These are phyloP conservation scores for Pseudozyma sp. DNA, from an alignment of 1,284 basidiomycete genomes.

Conservation along the genomic window DNA sequence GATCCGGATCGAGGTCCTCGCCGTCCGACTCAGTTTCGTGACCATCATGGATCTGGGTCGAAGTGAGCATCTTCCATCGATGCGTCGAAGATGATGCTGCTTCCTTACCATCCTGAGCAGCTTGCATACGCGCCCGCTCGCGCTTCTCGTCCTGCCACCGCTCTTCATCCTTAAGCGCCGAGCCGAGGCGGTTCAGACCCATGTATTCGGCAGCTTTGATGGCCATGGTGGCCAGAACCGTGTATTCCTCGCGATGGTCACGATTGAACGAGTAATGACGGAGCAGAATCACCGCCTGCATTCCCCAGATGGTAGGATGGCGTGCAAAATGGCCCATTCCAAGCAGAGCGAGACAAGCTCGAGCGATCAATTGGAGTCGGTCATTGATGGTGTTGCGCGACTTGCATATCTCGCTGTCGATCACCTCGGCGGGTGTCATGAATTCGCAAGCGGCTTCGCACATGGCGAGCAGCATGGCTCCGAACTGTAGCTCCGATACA, in stretches of 20 bases:
- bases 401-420: slow-evolving; percentile 36
- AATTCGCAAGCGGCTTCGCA: slow-evolving; percentile 50
- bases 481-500: slow-evolving; percentile 38
- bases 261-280: slow-evolving; percentile 50
- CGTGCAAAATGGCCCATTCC: slow-evolving; percentile 34
- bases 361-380: slow-evolving; percentile 24
- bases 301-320: slow-evolving; percentile 41
- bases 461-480: slow-evolving; percentile 37
- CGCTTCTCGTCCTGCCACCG: slow-evolving; percentile 47
- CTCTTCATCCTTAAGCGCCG: slow-evolving; percentile 53
- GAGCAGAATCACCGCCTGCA: slow-evolving; percentile 42
- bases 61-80: slow-evolving; percentile 44
- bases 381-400: slow-evolving; percentile 34
- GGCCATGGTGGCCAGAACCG: slow-evolving; percentile 32
- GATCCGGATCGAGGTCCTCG: slow-evolving; percentile 42
- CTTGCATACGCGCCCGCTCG: slow-evolving; percentile 2
- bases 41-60: slow-evolving; percentile 33
- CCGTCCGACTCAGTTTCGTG: slow-evolving; percentile 42
- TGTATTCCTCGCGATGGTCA: slow-evolving; percentile 41
- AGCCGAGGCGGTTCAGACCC: slow-evolving; percentile 54
- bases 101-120: slow-evolving; percentile 17
- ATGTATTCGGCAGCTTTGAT: slow-evolving; percentile 48
- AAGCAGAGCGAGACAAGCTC: slow-evolving; percentile 20
- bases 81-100: slow-evolving; percentile 13
- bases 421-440: slow-evolving; percentile 44